phyloP scores from a whole-genome alignment of 441 rosid genomes.

The Brassica hybrid region DNA sequence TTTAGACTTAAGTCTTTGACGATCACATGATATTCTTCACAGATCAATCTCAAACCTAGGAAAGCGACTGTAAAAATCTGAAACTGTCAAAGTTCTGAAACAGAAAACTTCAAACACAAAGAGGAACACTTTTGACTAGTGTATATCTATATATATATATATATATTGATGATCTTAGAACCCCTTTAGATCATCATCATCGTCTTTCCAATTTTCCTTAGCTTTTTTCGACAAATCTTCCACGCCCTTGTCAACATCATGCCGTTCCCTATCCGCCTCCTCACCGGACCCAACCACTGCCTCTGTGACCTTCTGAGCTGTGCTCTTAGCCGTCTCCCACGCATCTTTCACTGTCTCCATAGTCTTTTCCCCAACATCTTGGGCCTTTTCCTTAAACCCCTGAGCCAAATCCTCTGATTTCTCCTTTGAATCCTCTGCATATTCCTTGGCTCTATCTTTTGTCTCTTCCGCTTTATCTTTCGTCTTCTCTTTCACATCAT shows the following conservation, averaged over 20 bases:
- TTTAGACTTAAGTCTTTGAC: neutral
- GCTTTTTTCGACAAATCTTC: constrained; percentile 48
- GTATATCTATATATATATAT: no score
- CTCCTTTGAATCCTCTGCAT: constrained; percentile 30
- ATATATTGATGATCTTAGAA: neutral
- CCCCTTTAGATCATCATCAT: constrained; percentile 28
- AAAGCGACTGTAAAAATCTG: neutral
- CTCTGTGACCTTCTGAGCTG: no score
- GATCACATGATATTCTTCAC: neutral
- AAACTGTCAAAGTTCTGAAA: neutral
- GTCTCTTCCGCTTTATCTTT: neutral
- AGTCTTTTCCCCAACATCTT: no score
- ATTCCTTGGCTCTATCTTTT: neutral
- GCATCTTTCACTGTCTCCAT: no score
- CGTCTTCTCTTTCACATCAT: constrained; percentile 18
- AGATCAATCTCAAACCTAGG: neutral
- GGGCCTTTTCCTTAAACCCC: no score
- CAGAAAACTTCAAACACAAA: constrained; percentile 2
- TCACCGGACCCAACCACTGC: constrained; percentile 61
- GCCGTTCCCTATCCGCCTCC: constrained; percentile 34
- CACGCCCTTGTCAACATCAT: constrained; percentile 49
- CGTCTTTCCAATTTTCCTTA: constrained; percentile 16
- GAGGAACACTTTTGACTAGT: neutral
- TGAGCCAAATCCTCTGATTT: constrained; percentile 33
- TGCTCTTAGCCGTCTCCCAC: no score